A percentile compares a stretch with the other conserved stretches of the same genome.
phyloP scores from a whole-genome alignment of 202 grass and related monocot genomes.

The Brachypodium distachyon region DNA sequence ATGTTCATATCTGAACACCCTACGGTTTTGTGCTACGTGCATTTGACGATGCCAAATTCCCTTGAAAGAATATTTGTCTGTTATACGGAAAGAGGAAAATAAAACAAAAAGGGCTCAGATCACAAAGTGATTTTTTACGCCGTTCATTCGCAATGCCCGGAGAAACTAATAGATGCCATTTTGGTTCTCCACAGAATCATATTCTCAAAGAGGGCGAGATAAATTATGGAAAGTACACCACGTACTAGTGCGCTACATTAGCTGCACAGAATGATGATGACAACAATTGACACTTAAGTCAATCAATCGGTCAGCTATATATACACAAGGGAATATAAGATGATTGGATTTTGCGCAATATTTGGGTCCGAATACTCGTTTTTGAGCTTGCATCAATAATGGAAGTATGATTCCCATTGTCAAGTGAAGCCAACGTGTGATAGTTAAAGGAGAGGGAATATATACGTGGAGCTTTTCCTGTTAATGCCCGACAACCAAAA shows the following conservation, averaged over 20 bases:
- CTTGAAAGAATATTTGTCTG: background rate
- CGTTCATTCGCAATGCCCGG: no score
- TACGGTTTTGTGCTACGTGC: no score
- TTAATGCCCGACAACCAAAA: slow-evolving; percentile 31
- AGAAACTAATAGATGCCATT: no score
- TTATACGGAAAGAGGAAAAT: background rate
- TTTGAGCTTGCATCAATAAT: background rate
- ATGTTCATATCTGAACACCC: background rate
- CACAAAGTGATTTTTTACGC: no score
- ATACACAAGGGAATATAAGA: no score
- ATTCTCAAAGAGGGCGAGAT: background rate
- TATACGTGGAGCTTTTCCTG: slow-evolving; percentile 16
- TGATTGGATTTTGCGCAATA: no score
- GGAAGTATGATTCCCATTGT: slow-evolving; percentile 4
- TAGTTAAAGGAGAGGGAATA: background rate
- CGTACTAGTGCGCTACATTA: background rate
- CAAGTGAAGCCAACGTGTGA: background rate
- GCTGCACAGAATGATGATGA: background rate
- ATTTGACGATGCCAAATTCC: no score
- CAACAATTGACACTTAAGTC: background rate
- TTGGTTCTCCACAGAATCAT: slow-evolving; percentile 31
- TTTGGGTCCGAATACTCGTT: no score
- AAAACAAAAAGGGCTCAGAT: background rate
- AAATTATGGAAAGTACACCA: background rate
- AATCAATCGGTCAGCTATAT: background rate